A percentile compares a stretch with the other conserved stretches of the same genome.
Evolutionary conservation across 2,329 filamentous ascomycete species (phyloP).

Genomic region (Paecilomyces sp.): DNA sequence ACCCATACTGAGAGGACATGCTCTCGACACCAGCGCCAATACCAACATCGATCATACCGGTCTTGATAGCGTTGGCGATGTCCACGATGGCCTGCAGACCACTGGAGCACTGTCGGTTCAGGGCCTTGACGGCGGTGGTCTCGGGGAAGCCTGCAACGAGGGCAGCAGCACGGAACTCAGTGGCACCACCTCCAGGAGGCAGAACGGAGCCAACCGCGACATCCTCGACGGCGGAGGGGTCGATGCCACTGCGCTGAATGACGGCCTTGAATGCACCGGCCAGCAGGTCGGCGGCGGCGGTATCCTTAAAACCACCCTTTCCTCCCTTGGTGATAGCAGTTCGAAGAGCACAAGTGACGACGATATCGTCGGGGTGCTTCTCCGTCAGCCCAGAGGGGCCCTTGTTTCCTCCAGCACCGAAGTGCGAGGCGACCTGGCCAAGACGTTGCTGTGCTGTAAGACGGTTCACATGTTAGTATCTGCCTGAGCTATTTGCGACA

Average conservation of each 20-base stretch:
- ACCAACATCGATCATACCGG: conserved; percentile 91
- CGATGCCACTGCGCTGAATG: conserved; percentile 78
- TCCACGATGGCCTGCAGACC: conserved; percentile 90
- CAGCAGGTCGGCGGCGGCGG: conserved; percentile 75
- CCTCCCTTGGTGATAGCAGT: conserved; percentile 89
- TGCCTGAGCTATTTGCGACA: neutral
- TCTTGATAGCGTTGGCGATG: conserved; percentile 83
- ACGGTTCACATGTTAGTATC: conserved; percentile 2
- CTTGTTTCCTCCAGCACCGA: conserved; percentile 34
- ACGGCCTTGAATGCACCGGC: conserved; percentile 74
- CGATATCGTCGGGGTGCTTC: conserved; percentile 61
- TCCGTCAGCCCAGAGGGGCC: conserved; percentile 28
- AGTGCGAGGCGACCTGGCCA: conserved; percentile 51
- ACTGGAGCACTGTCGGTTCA: conserved; percentile 93
- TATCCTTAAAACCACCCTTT: conserved; percentile 94
- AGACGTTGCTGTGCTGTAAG: conserved; percentile 51
- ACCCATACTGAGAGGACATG: conserved; percentile 92
- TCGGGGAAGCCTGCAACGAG: conserved; percentile 88
- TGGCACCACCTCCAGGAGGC: conserved; percentile 86
- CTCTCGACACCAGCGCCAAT: conserved; percentile 93
- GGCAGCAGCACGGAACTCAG: conserved; percentile 89
- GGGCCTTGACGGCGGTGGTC: conserved; percentile 70
- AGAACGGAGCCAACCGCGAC: conserved; percentile 88
- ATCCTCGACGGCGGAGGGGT: conserved; percentile 83
- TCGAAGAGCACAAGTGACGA: conserved; percentile 86